These are phyloP conservation scores for Amanita jacksonii DNA, from an alignment of 768 basidiomycete genomes.

Conservation along the genomic window DNA sequence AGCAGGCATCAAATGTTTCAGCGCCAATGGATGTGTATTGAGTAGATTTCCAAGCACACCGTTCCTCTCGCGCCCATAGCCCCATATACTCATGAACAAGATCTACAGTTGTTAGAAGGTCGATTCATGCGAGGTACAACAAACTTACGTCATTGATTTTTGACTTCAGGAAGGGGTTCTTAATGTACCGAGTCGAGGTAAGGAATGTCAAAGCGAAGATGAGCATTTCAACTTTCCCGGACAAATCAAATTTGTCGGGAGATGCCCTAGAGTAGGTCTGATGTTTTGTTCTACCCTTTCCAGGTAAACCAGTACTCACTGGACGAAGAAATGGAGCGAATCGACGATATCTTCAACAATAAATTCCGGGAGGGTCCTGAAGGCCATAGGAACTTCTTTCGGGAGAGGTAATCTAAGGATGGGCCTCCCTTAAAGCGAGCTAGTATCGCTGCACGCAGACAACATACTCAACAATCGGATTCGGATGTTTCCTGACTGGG, in stretches of 20 bases:
- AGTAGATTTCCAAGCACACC: slow-evolving; percentile 78
- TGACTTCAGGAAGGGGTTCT: slow-evolving; percentile 95
- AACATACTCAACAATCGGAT: slow-evolving; percentile 53
- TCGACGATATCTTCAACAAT: slow-evolving; percentile 91
- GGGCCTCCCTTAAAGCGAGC: neutral
- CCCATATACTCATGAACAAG: slow-evolving; percentile 63
- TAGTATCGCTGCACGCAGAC: neutral
- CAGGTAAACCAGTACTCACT: slow-evolving; percentile 35
- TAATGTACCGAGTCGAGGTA: slow-evolving; percentile 93
- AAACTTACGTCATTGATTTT: slow-evolving; percentile 82
- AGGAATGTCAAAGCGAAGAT: slow-evolving; percentile 87
- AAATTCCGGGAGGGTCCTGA: slow-evolving; percentile 88
- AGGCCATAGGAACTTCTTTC: slow-evolving; percentile 72
- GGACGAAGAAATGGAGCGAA: slow-evolving; percentile 74
- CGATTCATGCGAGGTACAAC: neutral
- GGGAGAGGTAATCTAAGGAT: slow-evolving; percentile 72
- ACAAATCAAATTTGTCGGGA: slow-evolving; percentile 74
- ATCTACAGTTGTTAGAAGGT: slow-evolving; percentile 35
- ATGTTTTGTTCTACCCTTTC: neutral
- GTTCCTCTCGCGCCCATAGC: slow-evolving; percentile 52
- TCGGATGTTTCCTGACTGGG: slow-evolving; percentile 69
- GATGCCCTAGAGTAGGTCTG: slow-evolving; percentile 31
- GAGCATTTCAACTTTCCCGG: slow-evolving; percentile 81
- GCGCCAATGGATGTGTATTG: slow-evolving; percentile 75
- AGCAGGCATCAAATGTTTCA: slow-evolving; percentile 84